A percentile compares a stretch with the other conserved stretches of the same genome.
Conservation (phyloP, 129 eudicot species). For the Flaveria trinervia region DNA sequence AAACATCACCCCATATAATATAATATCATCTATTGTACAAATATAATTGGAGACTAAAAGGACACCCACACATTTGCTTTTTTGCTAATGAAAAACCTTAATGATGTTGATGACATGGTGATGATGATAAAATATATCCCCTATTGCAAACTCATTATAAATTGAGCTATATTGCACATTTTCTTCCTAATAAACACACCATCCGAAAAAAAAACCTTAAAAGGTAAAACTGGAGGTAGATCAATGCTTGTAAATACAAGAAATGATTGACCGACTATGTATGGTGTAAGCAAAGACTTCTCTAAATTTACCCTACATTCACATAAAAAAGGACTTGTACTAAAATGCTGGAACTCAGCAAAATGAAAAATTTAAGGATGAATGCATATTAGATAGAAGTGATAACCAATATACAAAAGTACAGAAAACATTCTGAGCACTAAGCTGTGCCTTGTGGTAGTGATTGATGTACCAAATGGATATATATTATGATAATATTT, state of each 20-base stretch:
- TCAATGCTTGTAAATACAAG: neutral
- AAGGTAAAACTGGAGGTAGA: neutral
- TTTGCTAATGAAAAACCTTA: neutral
- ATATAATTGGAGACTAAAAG: slow-evolving; percentile 3
- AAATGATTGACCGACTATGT: neutral
- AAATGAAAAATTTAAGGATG: neutral
- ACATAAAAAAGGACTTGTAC: neutral
- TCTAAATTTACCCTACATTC: neutral
- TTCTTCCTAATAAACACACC: slow-evolving; percentile 4
- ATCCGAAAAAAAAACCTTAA: neutral
- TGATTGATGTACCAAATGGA: neutral
- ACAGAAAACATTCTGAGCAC: neutral
- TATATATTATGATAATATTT: neutral
- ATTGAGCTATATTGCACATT: neutral
- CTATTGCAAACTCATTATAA: neutral
- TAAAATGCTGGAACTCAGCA: neutral
- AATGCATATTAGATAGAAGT: neutral
- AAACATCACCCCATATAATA: slow-evolving; percentile 63
- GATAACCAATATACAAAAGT: neutral
- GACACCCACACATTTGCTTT: neutral
- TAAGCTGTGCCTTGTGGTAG: neutral
- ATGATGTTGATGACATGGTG: neutral
- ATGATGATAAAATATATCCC: neutral
- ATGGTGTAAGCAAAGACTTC: neutral
- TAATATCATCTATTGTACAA: slow-evolving; percentile 23